A percentile compares a stretch with the other conserved stretches of the same genome.
These are phyloP conservation scores for Elongisporangium anandrum DNA, from an alignment of 352 stramenopile species.

Conservation along the genomic window DNA sequence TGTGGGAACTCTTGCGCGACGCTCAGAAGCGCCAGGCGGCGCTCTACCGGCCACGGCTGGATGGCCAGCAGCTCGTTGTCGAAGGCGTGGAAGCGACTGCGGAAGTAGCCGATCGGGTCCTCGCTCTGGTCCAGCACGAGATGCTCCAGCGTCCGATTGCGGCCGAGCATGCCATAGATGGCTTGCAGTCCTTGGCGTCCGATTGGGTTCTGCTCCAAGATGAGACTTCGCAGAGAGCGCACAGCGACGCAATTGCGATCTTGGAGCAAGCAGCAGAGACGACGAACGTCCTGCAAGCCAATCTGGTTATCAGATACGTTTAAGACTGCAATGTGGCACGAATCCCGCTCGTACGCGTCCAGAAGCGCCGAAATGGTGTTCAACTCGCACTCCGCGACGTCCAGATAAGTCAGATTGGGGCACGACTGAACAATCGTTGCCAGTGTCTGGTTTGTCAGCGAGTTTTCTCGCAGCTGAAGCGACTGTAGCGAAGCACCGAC, in stretches of 20 bases:
- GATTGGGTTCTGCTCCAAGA: conserved; percentile 36
- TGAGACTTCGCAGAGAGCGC: conserved; percentile 16
- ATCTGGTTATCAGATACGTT: conserved; percentile 37
- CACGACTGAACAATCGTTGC: conserved; percentile 25
- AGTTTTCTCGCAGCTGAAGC: conserved; percentile 27
- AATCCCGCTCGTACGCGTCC: conserved; percentile 10
- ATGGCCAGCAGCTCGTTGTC: conserved; percentile 20
- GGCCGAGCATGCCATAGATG: conserved; percentile 9
- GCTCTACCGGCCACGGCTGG: conserved; percentile 9
- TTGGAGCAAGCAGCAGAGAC: conserved; percentile 20
- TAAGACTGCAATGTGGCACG: conserved; percentile 22
- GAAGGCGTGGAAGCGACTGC: conserved; percentile 15
- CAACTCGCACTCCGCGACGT: conserved; percentile 35
- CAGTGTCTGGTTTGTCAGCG: conserved; percentile 14
- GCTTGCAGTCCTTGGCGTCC: conserved; percentile 10
- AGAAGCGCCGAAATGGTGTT: conserved; percentile 23
- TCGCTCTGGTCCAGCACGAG: conserved; percentile 22
- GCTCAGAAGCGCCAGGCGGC: conserved; percentile 23
- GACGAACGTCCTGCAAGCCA: conserved; percentile 14
- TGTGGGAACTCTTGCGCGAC: conserved; percentile 3
- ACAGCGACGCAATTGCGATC: conserved; percentile 8
- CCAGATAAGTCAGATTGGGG: conserved; percentile 23
- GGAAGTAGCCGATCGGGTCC: conserved; percentile 13
- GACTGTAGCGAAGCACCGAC: conserved; percentile 17
- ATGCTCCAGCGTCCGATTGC: conserved; percentile 19